These are phyloP conservation scores for Chaetomiaceae sp. DNA, from an alignment of 2,329 filamentous ascomycete genomes.

Conservation along the genomic window DNA sequence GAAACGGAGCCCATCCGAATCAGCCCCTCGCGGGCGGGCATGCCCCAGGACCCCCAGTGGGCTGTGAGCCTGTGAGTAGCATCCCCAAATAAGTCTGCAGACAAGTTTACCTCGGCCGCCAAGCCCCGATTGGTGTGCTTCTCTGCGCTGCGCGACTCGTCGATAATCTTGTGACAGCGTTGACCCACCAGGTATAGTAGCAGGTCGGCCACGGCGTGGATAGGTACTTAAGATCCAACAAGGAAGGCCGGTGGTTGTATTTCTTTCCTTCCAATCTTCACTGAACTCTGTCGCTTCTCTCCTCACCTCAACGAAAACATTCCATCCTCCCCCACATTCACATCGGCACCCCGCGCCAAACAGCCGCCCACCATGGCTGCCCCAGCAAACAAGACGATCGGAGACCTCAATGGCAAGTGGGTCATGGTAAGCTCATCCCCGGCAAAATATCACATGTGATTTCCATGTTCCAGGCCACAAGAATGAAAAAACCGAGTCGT, in stretches of 20 bases:
- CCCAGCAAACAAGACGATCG: conserved; percentile 60
- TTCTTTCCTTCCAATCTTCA: not conserved
- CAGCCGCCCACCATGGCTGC: conserved; percentile 60
- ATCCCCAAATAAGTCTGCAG: no score
- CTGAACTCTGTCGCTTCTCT: not conserved
- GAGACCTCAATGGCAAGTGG: conserved; percentile 66
- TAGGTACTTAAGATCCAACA: conserved; percentile 8
- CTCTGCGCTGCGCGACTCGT: not conserved
- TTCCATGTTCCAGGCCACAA: no score
- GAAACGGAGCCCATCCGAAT: conserved; percentile 4
- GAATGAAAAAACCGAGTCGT: no score
- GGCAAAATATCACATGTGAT: conserved; percentile 1
- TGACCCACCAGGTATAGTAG: conserved; percentile 1
- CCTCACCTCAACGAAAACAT: not conserved
- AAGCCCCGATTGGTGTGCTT: conserved; percentile 3
- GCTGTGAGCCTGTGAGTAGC: no score
- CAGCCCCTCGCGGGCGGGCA: conserved; percentile 1
- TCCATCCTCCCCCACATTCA: not conserved
- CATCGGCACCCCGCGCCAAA: not conserved
- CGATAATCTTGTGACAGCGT: conserved; percentile 14
- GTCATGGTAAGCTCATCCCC: conserved; percentile 52
- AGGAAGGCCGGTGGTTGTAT: not conserved
- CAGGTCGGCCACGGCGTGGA: not conserved
- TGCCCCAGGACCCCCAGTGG: no score
- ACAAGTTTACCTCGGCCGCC: conserved; percentile 20